These are phyloP conservation scores for Cyberlindnera xishuangbannaensis DNA, from an alignment of 805 yeast species.

Conservation along the genomic window DNA sequence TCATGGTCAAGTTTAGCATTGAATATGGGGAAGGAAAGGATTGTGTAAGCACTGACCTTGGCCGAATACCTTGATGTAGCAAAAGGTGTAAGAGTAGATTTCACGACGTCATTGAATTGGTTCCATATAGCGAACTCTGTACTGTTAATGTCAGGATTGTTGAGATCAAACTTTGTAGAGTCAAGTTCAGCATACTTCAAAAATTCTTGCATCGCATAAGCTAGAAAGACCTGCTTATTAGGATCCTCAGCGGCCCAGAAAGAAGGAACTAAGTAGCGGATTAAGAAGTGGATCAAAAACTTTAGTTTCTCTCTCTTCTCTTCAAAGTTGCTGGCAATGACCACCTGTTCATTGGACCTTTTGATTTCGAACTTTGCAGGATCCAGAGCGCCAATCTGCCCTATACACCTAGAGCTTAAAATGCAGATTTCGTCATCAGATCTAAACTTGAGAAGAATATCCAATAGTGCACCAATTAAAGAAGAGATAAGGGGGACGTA, in stretches of 20 bases:
- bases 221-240: conserved; percentile 71
- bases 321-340: conserved; percentile 57
- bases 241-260: conserved; percentile 92
- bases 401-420: conserved; percentile 63
- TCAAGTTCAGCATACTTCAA: conserved; percentile 55
- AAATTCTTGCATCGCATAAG: conserved; percentile 85
- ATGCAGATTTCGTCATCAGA: conserved; percentile 44
- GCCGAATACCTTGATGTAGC: conserved; percentile 63
- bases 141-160: conserved; percentile 18
- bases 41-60: conserved; percentile 38
- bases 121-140: conserved; percentile 47
- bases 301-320: conserved; percentile 55
- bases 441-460: conserved; percentile 52
- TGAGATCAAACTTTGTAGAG: conserved; percentile 27
- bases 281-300: conserved; percentile 61
- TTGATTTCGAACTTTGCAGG: conserved; percentile 45
- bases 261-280: conserved; percentile 67
- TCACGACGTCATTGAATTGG: conserved; percentile 56
- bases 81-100: conserved; percentile 70
- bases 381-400: conserved; percentile 75
- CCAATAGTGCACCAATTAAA: conserved; percentile 47
- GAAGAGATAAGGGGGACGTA: conserved; percentile 33
- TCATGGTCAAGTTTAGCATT: conserved; percentile 48
- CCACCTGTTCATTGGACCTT: conserved; percentile 35
- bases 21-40: conserved; percentile 60